Evolutionary conservation across 768 basidiomycete species (phyloP).

Genomic region (Lanmaoa pseudosensibilis): DNA sequence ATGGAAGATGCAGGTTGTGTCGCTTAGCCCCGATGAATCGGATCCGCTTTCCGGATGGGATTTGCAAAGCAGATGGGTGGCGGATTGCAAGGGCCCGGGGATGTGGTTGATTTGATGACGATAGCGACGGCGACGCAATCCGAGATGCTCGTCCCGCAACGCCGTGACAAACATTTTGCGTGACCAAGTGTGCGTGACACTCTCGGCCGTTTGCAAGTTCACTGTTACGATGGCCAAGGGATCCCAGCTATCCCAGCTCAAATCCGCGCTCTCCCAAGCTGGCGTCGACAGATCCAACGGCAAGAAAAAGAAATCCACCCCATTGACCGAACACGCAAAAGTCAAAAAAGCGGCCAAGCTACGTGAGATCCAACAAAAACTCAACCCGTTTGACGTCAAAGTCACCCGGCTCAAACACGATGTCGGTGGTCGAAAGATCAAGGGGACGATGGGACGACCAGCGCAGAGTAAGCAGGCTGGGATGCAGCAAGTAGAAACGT

Average conservation of each 20-base stretch:
- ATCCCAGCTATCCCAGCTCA: constrained; percentile 90
- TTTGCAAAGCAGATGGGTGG: not conserved
- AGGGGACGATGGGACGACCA: constrained; percentile 80
- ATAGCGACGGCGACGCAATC: not conserved
- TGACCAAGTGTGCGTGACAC: constrained; percentile 3
- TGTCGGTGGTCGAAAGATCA: constrained; percentile 84
- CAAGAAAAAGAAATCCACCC: constrained; percentile 67
- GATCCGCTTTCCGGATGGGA: not conserved
- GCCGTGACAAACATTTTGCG: not conserved
- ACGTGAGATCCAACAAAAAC: constrained; percentile 75
- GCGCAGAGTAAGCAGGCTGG: constrained; percentile 89
- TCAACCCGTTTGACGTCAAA: constrained; percentile 94
- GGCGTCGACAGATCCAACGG: constrained; percentile 66
- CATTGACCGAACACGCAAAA: constrained; percentile 70
- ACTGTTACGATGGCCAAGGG: constrained; percentile 50
- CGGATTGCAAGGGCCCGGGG: no score
- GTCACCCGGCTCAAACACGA: constrained; percentile 92
- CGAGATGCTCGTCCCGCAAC: no score
- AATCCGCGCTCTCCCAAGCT: constrained; percentile 75
- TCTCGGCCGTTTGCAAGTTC: no score
- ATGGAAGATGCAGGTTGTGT: not conserved
- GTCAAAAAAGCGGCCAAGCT: constrained; percentile 79
- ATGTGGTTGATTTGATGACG: no score
- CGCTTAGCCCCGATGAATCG: not conserved
- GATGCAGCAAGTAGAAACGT: constrained; percentile 71